phyloP scores from a whole-genome alignment of 257 asterid genomes.

The Solanum megistacrolobum region DNA sequence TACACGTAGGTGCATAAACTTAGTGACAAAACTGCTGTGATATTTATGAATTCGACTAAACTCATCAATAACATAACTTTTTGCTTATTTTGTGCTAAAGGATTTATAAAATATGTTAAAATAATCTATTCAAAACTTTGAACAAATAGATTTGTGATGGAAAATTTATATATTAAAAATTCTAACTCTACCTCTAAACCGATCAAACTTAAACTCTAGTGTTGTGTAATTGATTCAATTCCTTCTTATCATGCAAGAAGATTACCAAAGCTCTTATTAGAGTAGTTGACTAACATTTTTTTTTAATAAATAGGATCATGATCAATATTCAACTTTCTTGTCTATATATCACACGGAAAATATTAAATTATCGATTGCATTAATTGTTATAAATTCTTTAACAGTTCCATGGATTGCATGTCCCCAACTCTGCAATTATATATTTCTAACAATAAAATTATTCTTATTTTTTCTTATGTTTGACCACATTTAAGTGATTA shows the following conservation, averaged over 20 bases:
- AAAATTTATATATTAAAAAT: not conserved
- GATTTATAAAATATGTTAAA: not conserved
- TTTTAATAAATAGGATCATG: not conserved
- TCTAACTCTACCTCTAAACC: fast-evolving
- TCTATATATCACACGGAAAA: not conserved
- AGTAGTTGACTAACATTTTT: not conserved
- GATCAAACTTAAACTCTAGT: no score
- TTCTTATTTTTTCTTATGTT: not conserved
- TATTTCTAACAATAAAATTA: not conserved
- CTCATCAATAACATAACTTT: not conserved
- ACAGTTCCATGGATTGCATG: not conserved
- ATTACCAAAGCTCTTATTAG: not conserved
- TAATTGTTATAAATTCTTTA: not conserved
- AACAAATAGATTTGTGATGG: not conserved
- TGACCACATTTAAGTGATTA: not conserved
- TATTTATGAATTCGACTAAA: not conserved
- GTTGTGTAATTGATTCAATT: not conserved
- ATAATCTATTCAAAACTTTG: not conserved
- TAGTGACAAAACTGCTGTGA: fast-evolving
- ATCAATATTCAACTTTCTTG: not conserved
- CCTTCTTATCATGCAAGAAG: not conserved
- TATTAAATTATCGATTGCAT: not conserved
- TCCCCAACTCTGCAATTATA: not conserved
- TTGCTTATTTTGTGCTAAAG: not conserved
- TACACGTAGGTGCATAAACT: not conserved